Evolutionary conservation across 1,284 basidiomycete genomes (phyloP).

Genomic region (Butyriboletus appendiculatus): DNA sequence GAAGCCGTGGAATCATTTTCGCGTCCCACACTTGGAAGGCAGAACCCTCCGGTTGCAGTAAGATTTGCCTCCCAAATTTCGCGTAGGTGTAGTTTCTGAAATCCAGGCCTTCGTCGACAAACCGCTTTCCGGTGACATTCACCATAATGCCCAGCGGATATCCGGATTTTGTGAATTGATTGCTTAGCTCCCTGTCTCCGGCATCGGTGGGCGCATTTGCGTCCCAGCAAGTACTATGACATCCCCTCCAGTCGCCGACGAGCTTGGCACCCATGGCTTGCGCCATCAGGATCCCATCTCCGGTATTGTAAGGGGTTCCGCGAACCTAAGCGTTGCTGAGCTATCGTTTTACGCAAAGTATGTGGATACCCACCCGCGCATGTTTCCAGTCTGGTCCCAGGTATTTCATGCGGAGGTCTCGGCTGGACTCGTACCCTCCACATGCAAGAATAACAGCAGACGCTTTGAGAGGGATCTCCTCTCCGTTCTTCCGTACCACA

Average conservation of each 20-base stretch:
- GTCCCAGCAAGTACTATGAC: conserved; percentile 73
- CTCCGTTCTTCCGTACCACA: conserved; percentile 41
- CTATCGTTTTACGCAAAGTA: neutral
- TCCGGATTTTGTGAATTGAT: conserved; percentile 72
- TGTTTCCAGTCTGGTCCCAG: conserved; percentile 57
- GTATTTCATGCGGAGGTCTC: conserved; percentile 49
- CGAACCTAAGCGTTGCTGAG: conserved; percentile 49
- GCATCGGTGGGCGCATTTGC: conserved; percentile 53
- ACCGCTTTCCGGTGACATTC: conserved; percentile 55
- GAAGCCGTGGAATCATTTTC: conserved; percentile 43
- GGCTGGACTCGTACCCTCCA: conserved; percentile 65
- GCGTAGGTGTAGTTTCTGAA: conserved; percentile 74
- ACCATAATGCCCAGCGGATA: conserved; percentile 72
- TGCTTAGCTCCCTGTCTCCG: conserved; percentile 58
- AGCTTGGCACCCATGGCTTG: conserved; percentile 52
- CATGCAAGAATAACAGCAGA: conserved; percentile 58
- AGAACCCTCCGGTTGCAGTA: conserved; percentile 54
- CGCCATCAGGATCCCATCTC: conserved; percentile 60
- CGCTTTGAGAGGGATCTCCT: conserved; percentile 38
- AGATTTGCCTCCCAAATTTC: conserved; percentile 59
- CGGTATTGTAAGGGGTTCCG: conserved; percentile 68
- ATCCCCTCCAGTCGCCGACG: conserved; percentile 60
- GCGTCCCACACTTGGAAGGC: conserved; percentile 68
- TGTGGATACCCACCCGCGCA: conserved; percentile 46
- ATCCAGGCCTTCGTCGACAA: conserved; percentile 71